phyloP scores from a whole-genome alignment of 768 basidiomycete species.

The Tulasnella sp. region DNA sequence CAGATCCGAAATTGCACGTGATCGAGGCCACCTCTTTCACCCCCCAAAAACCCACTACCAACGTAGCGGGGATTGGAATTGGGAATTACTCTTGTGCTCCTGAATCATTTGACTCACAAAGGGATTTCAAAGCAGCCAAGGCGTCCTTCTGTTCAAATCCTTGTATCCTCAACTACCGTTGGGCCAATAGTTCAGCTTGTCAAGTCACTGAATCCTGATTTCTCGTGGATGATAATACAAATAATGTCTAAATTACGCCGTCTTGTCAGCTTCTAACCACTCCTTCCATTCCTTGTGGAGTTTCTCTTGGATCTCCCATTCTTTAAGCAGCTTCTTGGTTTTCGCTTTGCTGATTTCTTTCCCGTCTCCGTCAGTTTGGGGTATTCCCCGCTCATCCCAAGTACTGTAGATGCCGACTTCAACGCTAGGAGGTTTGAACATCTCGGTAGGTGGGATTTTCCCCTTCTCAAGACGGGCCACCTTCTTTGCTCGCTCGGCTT shows the following conservation, averaged over 20 bases:
- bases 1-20: no score
- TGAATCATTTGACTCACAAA: no score
- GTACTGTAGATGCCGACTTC: slow-evolving; percentile 59
- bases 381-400: slow-evolving; percentile 80
- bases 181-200: no score
- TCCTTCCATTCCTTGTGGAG: slow-evolving; percentile 59
- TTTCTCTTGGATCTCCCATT: slow-evolving; percentile 60
- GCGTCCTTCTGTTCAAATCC: no score
- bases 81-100: no score
- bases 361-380: slow-evolving; percentile 73
- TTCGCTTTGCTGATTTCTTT: slow-evolving; percentile 74
- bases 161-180: no score
- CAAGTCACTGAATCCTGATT: no score
- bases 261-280: slow-evolving; percentile 18
- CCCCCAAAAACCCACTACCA: no score
- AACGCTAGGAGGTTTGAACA: slow-evolving; percentile 79
- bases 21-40: no score
- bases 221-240: neutral
- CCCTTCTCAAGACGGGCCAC: slow-evolving; percentile 79
- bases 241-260: neutral
- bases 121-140: no score
- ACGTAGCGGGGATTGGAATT: no score
- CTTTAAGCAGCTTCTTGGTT: slow-evolving; percentile 67
- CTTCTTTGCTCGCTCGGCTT: slow-evolving; percentile 49
- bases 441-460: slow-evolving; percentile 52